phyloP scores from a whole-genome alignment of 208 protist genomes.

The Porcisia deanei region DNA sequence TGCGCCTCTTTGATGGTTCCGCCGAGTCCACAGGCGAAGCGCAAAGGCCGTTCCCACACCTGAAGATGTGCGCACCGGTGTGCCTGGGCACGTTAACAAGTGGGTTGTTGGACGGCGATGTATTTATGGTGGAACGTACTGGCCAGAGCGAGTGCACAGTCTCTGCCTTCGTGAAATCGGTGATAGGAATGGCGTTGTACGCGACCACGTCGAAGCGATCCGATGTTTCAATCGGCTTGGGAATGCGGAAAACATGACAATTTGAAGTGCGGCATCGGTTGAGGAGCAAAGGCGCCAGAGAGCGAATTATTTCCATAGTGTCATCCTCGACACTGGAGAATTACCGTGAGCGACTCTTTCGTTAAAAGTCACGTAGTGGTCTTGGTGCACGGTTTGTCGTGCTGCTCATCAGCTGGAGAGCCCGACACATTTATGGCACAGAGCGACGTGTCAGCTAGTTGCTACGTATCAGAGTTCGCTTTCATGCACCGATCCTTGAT shows the following conservation, averaged over 20 bases:
- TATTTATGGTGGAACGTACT: slow-evolving; percentile 23
- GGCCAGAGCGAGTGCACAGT: slow-evolving; percentile 5
- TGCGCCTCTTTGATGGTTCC: not conserved
- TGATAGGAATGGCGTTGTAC: slow-evolving; percentile 40
- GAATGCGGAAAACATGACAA: slow-evolving; percentile 27
- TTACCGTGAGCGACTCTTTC: slow-evolving; percentile 43
- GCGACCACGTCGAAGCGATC: slow-evolving; percentile 43
- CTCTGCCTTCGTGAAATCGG: slow-evolving; percentile 30
- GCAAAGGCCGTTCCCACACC: slow-evolving; percentile 10
- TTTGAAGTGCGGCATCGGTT: slow-evolving; percentile 41
- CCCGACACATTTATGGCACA: not conserved
- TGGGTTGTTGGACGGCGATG: slow-evolving; percentile 46
- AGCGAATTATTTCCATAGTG: slow-evolving; percentile 26
- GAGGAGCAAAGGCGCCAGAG: slow-evolving; percentile 2
- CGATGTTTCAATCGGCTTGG: slow-evolving; percentile 36
- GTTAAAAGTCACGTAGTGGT: slow-evolving; percentile 47
- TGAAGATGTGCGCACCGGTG: slow-evolving; percentile 44
- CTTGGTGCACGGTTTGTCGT: slow-evolving; percentile 39
- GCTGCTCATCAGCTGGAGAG: slow-evolving; percentile 14
- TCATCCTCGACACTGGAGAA: slow-evolving; percentile 40
- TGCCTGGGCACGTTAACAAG: slow-evolving; percentile 33
- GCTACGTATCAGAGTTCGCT: not conserved
- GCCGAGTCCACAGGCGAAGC: not conserved
- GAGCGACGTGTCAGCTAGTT: not conserved
- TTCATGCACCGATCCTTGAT: not conserved